A percentile compares a stretch with the other conserved stretches of the same genome.
Evolutionary conservation across 2,329 filamentous ascomycete species (phyloP).

Genomic region (Pezicula radicicola): DNA sequence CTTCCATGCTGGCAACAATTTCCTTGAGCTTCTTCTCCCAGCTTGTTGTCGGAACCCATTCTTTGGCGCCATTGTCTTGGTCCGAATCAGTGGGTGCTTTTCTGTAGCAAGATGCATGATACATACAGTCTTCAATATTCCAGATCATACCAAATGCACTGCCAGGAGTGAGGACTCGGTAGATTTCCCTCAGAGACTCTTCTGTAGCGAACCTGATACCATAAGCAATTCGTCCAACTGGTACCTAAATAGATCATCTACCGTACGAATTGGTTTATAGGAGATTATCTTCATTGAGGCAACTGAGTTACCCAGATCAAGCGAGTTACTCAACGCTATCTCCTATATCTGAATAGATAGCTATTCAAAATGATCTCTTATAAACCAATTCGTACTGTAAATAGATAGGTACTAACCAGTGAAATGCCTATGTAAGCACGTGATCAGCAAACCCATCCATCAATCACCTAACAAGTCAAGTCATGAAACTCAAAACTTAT

Average conservation of each 20-base stretch:
- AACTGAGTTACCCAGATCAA: no score
- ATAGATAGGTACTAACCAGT: constrained; percentile 25
- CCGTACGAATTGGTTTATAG: no score
- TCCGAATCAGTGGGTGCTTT: constrained; percentile 4
- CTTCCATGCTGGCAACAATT: constrained; percentile 51
- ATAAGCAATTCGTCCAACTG: neutral
- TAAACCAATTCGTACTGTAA: no score
- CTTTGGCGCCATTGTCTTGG: constrained; percentile 60
- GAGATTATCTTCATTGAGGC: no score
- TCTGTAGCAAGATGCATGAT: neutral
- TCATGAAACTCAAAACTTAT: neutral
- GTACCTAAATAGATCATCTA: no score
- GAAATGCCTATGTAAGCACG: constrained; percentile 41
- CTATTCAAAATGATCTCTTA: neutral
- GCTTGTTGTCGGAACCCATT: constrained; percentile 50
- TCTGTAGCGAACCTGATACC: constrained; percentile 63
- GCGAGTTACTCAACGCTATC: neutral
- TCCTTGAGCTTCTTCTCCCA: constrained; percentile 64
- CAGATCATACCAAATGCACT: constrained; percentile 65
- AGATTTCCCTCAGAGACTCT: constrained; percentile 62
- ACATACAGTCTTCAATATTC: constrained; percentile 70
- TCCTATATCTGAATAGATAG: neutral
- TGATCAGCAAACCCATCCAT: constrained; percentile 3
- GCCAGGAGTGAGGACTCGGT: constrained; percentile 59
- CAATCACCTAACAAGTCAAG: neutral